phyloP scores from a whole-genome alignment of 768 basidiomycete species.

The Collybiopsis luxurians region DNA sequence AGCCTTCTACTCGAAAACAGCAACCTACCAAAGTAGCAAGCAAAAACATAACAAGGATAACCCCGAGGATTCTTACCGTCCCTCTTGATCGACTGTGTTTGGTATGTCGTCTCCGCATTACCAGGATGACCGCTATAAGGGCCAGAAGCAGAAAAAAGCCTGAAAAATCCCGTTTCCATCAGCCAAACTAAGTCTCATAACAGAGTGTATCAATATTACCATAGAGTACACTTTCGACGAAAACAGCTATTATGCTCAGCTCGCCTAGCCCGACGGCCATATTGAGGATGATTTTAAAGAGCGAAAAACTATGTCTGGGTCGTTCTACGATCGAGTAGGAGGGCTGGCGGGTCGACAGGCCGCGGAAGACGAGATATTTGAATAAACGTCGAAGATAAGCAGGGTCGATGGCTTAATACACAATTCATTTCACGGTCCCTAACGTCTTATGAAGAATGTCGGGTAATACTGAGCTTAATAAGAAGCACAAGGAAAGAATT shows the following conservation, averaged over 20 bases:
- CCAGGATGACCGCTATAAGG: background rate
- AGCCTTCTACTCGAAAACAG: background rate
- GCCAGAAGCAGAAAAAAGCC: background rate
- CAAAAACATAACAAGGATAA: background rate
- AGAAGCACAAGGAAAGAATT: too few species aligned
- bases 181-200: background rate
- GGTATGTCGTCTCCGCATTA: background rate
- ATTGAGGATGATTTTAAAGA: background rate
- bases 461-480: too few species aligned
- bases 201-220: background rate
- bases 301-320: too few species aligned
- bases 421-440: too few species aligned
- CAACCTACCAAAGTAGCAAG: conserved; percentile 3
- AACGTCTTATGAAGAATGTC: too few species aligned
- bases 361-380: too few species aligned
- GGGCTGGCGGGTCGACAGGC: too few species aligned
- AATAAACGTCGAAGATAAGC: too few species aligned
- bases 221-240: conserved; percentile 2
- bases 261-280: background rate
- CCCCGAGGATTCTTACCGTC: background rate
- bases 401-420: too few species aligned
- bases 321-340: too few species aligned
- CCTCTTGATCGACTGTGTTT: background rate
- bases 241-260: background rate
- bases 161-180: background rate